Conservation (phyloP, 768 basidiomycete genomes). For the Pilatotrama ljubarskyi region DNA sequence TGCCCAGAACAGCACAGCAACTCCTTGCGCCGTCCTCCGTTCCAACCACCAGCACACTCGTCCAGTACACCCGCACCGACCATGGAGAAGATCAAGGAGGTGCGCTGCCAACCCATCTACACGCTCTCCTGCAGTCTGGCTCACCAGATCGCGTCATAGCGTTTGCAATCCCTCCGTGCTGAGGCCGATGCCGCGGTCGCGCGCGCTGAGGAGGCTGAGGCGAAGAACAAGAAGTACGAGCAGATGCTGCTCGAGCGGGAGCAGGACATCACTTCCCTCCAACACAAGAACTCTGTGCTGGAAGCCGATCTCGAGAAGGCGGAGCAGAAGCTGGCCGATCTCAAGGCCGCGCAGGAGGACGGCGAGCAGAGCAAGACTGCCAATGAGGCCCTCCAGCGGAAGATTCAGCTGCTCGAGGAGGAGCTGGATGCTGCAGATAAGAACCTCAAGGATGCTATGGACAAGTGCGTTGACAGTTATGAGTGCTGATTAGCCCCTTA, state of each 20-base stretch:
- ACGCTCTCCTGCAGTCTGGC: not conserved
- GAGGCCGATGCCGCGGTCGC: constrained; percentile 82
- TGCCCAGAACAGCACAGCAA: constrained; percentile 27
- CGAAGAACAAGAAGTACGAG: constrained; percentile 75
- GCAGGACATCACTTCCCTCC: constrained; percentile 81
- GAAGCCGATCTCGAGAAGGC: constrained; percentile 71
- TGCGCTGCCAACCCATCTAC: constrained; percentile 8
- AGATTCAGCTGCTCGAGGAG: constrained; percentile 90
- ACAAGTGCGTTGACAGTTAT: constrained; percentile 72
- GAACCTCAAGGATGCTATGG: constrained; percentile 93
- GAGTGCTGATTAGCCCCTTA: not conserved
- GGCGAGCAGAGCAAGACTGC: constrained; percentile 68
- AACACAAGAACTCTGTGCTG: constrained; percentile 63
- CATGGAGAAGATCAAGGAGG: constrained; percentile 55
- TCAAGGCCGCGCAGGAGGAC: constrained; percentile 66
- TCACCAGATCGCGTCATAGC: constrained; percentile 42
- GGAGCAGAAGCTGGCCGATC: constrained; percentile 63
- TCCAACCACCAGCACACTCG: constrained; percentile 17
- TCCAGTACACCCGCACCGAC: constrained; percentile 23
- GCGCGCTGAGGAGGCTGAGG: constrained; percentile 88
- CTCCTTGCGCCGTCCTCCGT: constrained; percentile 10
- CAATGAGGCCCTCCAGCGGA: constrained; percentile 74
- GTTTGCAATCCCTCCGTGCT: constrained; percentile 71
- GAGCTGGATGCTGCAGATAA: constrained; percentile 96
- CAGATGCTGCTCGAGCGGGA: constrained; percentile 78